These are phyloP conservation scores for Asterophora lycoperdoides DNA, from an alignment of 768 basidiomycete species.

Conservation along the genomic window DNA sequence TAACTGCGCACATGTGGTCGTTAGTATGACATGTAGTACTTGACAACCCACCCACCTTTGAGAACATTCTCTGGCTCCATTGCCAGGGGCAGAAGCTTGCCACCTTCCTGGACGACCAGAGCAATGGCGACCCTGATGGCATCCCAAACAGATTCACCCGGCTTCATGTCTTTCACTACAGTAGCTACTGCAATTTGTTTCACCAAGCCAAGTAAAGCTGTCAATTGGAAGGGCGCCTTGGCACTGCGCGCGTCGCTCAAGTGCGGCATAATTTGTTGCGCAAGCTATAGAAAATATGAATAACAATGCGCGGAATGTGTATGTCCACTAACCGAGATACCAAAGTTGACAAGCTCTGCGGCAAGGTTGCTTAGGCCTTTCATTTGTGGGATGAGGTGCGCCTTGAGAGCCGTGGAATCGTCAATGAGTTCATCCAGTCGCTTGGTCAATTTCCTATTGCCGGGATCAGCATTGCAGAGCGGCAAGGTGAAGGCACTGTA, in stretches of 20 bases:
- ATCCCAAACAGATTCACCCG: slow-evolving; percentile 72
- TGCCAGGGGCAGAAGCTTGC: slow-evolving; percentile 62
- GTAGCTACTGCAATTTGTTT: slow-evolving; percentile 70
- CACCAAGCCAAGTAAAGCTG: slow-evolving; percentile 64
- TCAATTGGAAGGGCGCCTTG: slow-evolving; percentile 75
- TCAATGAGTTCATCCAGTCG: slow-evolving; percentile 77
- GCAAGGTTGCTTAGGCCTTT: slow-evolving; percentile 68
- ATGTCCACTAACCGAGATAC: slow-evolving; percentile 64
- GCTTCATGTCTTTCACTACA: slow-evolving; percentile 62
- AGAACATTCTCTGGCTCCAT: slow-evolving; percentile 74
- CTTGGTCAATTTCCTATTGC: slow-evolving; percentile 79
- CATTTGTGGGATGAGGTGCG: slow-evolving; percentile 68
- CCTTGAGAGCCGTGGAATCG: slow-evolving; percentile 67
- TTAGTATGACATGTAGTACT: neutral
- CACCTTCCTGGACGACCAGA: slow-evolving; percentile 68
- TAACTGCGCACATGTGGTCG: slow-evolving; percentile 39
- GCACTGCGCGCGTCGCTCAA: slow-evolving; percentile 74
- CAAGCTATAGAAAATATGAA: slow-evolving; percentile 50
- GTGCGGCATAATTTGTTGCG: slow-evolving; percentile 85
- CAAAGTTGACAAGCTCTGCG: slow-evolving; percentile 84
- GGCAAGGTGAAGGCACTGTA: slow-evolving; percentile 4
- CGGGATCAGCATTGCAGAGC: neutral
- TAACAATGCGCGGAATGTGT: neutral
- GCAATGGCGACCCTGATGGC: slow-evolving; percentile 65
- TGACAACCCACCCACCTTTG: slow-evolving; percentile 52